Conservation (phyloP, 305 asterid species). For the Plantago rigida region DNA sequence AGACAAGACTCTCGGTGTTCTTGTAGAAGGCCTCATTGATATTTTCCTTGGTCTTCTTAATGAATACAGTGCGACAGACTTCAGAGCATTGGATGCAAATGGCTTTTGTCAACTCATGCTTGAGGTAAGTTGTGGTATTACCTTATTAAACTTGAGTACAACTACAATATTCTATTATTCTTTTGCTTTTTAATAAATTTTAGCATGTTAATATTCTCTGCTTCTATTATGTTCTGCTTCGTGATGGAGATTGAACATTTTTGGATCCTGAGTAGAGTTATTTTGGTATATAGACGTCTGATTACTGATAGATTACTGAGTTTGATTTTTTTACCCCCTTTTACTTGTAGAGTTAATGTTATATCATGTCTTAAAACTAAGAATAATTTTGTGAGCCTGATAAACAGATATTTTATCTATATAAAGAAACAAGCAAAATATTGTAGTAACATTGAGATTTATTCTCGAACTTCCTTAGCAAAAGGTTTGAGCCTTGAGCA, state of each 20-base stretch:
- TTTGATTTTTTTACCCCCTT: neutral
- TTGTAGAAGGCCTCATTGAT: constrained; percentile 91
- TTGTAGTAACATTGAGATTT: neutral
- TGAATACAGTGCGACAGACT: constrained; percentile 57
- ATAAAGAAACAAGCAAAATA: neutral
- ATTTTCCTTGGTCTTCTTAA: constrained; percentile 72
- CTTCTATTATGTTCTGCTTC: neutral
- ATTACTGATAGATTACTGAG: no score
- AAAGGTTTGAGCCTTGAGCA: neutral
- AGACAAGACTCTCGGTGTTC: constrained; percentile 87
- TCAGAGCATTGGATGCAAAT: constrained; percentile 73
- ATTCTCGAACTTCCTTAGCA: neutral
- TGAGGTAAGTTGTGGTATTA: constrained; percentile 45
- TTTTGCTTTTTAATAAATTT: no score
- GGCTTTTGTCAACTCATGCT: constrained; percentile 97
- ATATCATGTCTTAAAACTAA: neutral
- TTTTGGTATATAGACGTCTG: no score
- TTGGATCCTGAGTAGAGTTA: no score
- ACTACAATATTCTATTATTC: no score
- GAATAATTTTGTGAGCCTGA: neutral
- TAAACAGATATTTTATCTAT: neutral
- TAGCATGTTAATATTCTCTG: neutral
- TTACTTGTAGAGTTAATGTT: neutral
- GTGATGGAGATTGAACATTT: no score
- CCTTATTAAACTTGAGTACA: neutral